Conservation (phyloP, 768 basidiomycete genomes). For the Termitomyces sp. region DNA sequence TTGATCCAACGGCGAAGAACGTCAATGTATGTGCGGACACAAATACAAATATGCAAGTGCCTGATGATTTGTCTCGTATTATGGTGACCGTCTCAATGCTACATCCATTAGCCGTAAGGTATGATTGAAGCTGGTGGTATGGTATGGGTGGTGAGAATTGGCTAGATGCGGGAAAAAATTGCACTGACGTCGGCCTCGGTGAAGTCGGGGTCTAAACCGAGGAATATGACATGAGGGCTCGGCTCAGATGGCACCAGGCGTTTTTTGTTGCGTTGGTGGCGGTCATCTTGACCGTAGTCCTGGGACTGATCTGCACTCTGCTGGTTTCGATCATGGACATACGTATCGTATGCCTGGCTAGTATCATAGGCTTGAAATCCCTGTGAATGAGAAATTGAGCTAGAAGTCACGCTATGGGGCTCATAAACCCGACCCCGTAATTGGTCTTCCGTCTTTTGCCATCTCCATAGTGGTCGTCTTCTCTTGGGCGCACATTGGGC, state of each 20-base stretch:
- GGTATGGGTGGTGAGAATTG: conserved; percentile 37
- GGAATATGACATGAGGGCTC: conserved; percentile 92
- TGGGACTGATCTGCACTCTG: conserved; percentile 36
- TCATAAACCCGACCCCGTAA: conserved; percentile 43
- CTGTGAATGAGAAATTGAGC: conserved; percentile 10
- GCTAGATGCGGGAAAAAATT: conserved; percentile 26
- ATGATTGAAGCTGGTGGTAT: conserved; percentile 79
- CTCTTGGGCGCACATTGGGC: conserved; percentile 50
- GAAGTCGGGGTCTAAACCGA: conserved; percentile 90
- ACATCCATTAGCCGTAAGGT: conserved; percentile 69
- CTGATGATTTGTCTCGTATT: conserved; percentile 94
- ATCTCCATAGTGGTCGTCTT: conserved; percentile 67
- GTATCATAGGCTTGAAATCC: conserved; percentile 50
- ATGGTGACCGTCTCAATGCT: conserved; percentile 88
- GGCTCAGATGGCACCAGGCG: conserved; percentile 81
- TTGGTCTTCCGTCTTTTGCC: conserved; percentile 81
- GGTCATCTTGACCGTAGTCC: conserved; percentile 52
- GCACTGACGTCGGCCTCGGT: conserved; percentile 88
- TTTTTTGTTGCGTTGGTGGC: conserved; percentile 58
- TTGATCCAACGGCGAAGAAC: conserved; percentile 66
- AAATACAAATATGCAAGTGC: conserved; percentile 86
- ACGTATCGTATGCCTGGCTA: conserved; percentile 46
- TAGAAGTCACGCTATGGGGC: not conserved
- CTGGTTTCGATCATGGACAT: conserved; percentile 28
- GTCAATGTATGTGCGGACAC: conserved; percentile 71